These are phyloP conservation scores for Trypanosoma mega DNA, from an alignment of 208 protist species.

Conservation along the genomic window DNA sequence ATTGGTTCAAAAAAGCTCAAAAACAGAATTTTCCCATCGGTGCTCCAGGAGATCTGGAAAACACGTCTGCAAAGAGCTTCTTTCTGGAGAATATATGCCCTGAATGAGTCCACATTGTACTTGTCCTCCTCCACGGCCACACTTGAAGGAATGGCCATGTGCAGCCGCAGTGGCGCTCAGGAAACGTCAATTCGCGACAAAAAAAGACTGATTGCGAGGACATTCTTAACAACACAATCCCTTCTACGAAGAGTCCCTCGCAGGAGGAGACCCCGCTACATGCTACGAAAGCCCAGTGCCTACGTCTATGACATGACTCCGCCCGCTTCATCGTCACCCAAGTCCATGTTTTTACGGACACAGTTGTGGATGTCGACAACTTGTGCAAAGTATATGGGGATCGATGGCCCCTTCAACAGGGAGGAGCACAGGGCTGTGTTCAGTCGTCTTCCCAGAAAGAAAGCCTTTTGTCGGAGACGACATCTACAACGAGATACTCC, in stretches of 20 bases:
- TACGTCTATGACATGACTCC: neutral
- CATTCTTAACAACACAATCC: neutral
- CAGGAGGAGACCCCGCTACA: neutral
- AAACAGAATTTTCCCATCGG: neutral
- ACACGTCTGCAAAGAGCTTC: neutral
- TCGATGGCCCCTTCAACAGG: neutral
- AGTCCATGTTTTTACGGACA: neutral
- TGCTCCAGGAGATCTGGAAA: neutral
- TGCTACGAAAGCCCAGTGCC: neutral
- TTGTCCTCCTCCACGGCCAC: neutral
- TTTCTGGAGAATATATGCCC: constrained; percentile 1
- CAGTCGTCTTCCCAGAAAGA: neutral
- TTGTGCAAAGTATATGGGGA: neutral
- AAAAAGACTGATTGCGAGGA: neutral
- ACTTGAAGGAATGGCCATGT: neutral
- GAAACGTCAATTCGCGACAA: neutral
- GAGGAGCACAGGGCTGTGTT: neutral
- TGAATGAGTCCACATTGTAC: neutral
- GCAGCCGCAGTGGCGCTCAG: neutral
- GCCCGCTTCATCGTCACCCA: neutral
- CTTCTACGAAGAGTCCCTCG: neutral
- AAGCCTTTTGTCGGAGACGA: constrained; percentile 4
- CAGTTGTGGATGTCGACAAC: neutral
- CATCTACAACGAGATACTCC: constrained; percentile 10
- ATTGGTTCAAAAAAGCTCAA: neutral